phyloP scores from a whole-genome alignment of 129 eudicot genomes.

The Flaveria sonorensis region DNA sequence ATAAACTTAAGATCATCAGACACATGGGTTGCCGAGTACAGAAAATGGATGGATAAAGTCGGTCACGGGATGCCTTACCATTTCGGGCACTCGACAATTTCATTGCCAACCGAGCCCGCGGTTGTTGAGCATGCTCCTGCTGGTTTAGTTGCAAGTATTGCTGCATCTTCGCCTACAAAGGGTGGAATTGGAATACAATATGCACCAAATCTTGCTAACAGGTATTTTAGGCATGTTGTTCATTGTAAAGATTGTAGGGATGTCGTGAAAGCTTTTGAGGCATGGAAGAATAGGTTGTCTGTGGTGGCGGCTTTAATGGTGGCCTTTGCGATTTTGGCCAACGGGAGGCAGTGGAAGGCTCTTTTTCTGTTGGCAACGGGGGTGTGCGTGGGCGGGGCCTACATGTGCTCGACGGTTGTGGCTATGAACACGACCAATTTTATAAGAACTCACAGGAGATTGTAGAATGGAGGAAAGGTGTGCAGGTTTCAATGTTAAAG shows the following conservation, averaged over 20 bases:
- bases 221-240: conserved; percentile 82
- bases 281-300: conserved; percentile 65
- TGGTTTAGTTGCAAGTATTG: conserved; percentile 75
- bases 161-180: conserved; percentile 91
- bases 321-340: conserved; percentile 64
- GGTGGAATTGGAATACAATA: conserved; percentile 73
- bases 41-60: conserved; percentile 98
- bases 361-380: conserved; percentile 52
- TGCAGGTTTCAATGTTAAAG: conserved; percentile 12
- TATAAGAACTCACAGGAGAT: conserved; percentile 87
- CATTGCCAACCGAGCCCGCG: conserved; percentile 70
- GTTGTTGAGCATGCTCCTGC: conserved; percentile 98
- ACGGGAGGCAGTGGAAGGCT: conserved; percentile 85
- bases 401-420: conserved; percentile 62
- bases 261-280: conserved; percentile 51
- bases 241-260: conserved; percentile 80
- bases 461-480: conserved; percentile 36
- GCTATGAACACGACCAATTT: conserved; percentile 80
- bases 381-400: conserved; percentile 57
- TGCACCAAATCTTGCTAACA: conserved; percentile 75
- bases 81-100: conserved; percentile 77
- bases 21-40: conserved; percentile 93
- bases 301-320: conserved; percentile 60
- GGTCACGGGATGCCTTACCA: conserved; percentile 99
- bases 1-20: conserved; percentile 79